phyloP scores from a whole-genome alignment of 257 asterid species.

The Solanum chmielewskii region DNA sequence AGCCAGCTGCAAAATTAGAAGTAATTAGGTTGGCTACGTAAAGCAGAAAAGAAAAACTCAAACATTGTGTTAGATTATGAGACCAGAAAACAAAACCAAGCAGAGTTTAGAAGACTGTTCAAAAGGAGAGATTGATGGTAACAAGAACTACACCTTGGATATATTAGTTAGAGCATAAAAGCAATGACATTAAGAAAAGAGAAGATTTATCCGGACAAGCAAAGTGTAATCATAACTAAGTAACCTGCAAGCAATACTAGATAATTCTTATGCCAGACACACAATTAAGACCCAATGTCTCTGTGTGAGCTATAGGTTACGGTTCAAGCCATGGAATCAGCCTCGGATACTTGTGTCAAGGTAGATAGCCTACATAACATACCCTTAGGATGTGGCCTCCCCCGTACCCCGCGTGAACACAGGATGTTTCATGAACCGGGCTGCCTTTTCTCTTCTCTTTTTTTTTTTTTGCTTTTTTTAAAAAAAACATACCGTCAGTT shows the following conservation, averaged over 20 bases:
- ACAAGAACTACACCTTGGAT: neutral
- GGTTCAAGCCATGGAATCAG: neutral
- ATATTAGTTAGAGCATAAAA: neutral
- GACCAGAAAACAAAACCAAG: neutral
- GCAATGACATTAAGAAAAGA: neutral
- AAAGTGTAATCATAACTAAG: neutral
- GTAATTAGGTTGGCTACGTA: neutral
- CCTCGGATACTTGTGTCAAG: neutral
- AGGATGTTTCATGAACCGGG: neutral
- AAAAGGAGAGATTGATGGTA: neutral
- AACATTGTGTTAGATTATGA: neutral
- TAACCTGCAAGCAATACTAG: neutral
- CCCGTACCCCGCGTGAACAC: neutral
- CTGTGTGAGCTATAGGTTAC: neutral
- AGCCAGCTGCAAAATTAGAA: slow-evolving; percentile 53
- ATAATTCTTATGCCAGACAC: neutral
- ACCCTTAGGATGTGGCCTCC: neutral
- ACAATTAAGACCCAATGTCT: neutral
- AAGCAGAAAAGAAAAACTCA: neutral
- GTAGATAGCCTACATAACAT: neutral
- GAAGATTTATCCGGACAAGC: neutral
- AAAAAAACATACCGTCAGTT: neutral
- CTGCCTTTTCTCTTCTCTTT: neutral
- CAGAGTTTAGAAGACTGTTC: neutral
- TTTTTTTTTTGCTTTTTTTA: neutral